Base-by-base conservation (phyloP, 129 eudicot genomes). In the Escallonia herrerae region DNA sequence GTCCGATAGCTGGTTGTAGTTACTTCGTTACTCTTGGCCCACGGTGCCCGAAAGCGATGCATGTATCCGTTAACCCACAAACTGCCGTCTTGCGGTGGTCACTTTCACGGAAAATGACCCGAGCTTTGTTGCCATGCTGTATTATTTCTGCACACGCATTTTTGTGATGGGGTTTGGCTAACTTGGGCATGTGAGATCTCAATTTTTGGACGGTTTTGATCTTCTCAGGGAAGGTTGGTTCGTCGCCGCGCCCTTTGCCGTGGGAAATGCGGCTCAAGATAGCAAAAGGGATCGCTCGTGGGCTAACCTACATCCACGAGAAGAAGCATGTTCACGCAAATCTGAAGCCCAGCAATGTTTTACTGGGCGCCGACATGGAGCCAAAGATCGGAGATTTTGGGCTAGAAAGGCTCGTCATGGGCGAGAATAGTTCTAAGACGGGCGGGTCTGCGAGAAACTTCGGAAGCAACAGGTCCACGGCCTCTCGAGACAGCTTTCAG, bases 311-410 rank as follows among this genome's bases (percentile, higher is more conserved):
- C 82, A 81, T 94, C 54, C 99, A 94, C 46, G 99, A 94, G 49
- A 89, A 82, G 65, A 94, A 94, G 63, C 97, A 94, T 45, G 99
- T 89, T 11, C 99, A 94, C 7, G 93, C 95, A 3, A 89, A 94
- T 70, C 66, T 94, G 6, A 94, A 94, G 86, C 97, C 99, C 8
- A 89, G 79, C 15, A 94, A 94, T 66, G 84, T 94, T 53, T 69
- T 94, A 7, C 56, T 94, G 74, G 93, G 89, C 13, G 51, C 68
- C 4, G 94, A 94, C 57, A 94, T 89, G 97, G 99, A 94, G 82
- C 95, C 99, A 56, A 89, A 84, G 66, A 84, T 94, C 2, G 95
- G 90, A 22, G 99, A 94, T 69, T 89, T 94, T 14, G 97, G 99
- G 66, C 86, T 94, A 10, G 95, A 89, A 48, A 74, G 97, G 40